Base-by-base conservation (phyloP, 108 stramenopile genomes). In the Skeletonema costatum region DNA sequence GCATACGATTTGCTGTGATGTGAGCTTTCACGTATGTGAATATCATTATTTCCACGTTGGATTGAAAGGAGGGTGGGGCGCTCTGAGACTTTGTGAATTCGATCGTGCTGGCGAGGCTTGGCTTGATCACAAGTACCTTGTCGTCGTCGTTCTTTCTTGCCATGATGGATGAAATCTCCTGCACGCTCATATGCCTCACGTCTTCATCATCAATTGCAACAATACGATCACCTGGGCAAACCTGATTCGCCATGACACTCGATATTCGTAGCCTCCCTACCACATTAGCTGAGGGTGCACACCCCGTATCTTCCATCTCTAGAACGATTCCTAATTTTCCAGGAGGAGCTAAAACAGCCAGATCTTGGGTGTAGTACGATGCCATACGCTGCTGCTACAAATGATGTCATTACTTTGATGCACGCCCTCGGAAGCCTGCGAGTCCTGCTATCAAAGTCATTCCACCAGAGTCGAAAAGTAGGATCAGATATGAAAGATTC, bases 111-210 rank as follows among this genome's bases (percentile, higher is more conserved):
- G n/a, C 9, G 53, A 25, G 53, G 25, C 25, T 29, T 56, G 53
- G 53, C 53, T 56, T 25, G 19, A 96, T 83, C n/a, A 90, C 87
- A 65, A 96, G 73, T 21, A 82, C 89, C 35, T 93, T 78, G 46
- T 96, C 93, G 67, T 88, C 92, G 56, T 96, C 95, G 9, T 84
- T 76, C 80, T 96, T 96, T 33, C 92, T 82, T 6, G 89, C 86
- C 93, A 96, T 96, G 32, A 96, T 92, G 0, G 92, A 91, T 6
- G 90, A 93, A n/a, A 96, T 93, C 72, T 96, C 95, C 41, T 82
- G 82, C 10, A 94, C 92, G 29, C 89, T 92, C 92, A 96, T 94
- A 60, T 90, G 88, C 61, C 86, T 86, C 9, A 96, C 95, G 82
- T 96, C 95, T 75, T 94, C 95, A 2, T 89, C 93, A 72, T 96